Base-by-base conservation (phyloP, 164 flowering plant genomes). In the Akebia trifoliata region DNA sequence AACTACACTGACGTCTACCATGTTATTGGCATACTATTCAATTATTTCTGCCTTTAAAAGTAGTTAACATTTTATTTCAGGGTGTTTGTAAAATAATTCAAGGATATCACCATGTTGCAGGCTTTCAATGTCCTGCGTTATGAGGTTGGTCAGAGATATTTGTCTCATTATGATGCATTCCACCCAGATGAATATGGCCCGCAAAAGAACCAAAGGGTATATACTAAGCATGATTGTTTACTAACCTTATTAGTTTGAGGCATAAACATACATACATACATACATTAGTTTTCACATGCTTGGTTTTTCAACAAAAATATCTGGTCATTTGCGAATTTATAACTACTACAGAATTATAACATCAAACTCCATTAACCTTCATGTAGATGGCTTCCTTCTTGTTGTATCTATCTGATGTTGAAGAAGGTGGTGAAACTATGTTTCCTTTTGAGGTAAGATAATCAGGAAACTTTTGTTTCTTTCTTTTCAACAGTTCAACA, bases 171-270 rank as follows among this genome's bases (percentile, higher is more conserved):
- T 65, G 99, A 90, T 68, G 90, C 84, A 24, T 87, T 90, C 77
- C 69, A 77, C 69, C 93, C 99, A 20, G 73, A 82, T 54, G 90
- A 87, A 67, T 93, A 93, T 70, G 97, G 99, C 15, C 96, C 97
- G 30, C 97, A 90, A 58, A 83, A 82, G 80, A 84, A 93, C 80
- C 96, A 93, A 60, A 76, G 97, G 89, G 97, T 93, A 93, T 7
- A 42, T 36, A 50, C 50, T 63, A 45, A 37, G 38, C 36, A 25
- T 28, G 20, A 32, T 54, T 21, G 28, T 21, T 5, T 30, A 30
- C 24, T n/a, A 32, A 46, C n/a, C n/a, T n/a, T n/a, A n/a, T n/a
- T n/a, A n/a, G n/a, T n/a, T n/a, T n/a, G n/a, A n/a, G n/a, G n/a
- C n/a, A n/a, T n/a, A n/a, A n/a, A n/a, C n/a, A n/a, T n/a, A n/a